Evolutionary conservation across 495 filamentous ascomycete genomes (phyloP).

Genomic region (Tuber calosporum): DNA sequence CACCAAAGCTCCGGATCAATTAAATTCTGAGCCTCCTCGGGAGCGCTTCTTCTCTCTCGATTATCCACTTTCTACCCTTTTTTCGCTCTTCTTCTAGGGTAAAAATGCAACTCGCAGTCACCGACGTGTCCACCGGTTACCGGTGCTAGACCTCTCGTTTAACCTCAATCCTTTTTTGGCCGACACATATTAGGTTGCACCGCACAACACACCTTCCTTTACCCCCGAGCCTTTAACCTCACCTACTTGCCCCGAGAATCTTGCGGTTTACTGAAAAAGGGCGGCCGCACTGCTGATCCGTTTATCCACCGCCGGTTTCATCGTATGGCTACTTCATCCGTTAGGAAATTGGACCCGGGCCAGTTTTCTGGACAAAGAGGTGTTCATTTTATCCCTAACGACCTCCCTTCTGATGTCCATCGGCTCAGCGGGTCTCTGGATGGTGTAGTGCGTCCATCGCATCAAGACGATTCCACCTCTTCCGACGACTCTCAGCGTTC

Average conservation of each 20-base stretch:
- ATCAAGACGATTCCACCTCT: constrained; percentile 23
- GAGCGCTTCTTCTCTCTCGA: not conserved
- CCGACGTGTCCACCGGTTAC: not conserved
- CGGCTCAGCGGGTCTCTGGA: constrained; percentile 30
- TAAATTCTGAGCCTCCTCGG: not conserved
- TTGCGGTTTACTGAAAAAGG: not conserved
- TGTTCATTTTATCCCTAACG: not conserved
- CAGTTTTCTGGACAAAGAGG: not conserved
- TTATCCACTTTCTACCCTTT: not conserved
- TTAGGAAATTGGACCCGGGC: not conserved
- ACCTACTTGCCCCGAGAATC: not conserved
- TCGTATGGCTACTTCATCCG: constrained; percentile 1
- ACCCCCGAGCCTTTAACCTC: not conserved
- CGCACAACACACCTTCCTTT: not conserved
- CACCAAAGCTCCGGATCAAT: not conserved
- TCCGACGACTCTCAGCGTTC: constrained; percentile 25
- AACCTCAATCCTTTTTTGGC: not conserved
- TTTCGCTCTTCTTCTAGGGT: not conserved
- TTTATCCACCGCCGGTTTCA: not conserved
- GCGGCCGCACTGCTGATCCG: not conserved
- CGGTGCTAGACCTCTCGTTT: not conserved
- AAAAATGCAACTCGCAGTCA: not conserved
- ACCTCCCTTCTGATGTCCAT: constrained; percentile 19
- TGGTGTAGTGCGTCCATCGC: constrained; percentile 19
- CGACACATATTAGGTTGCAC: not conserved